phyloP scores from a whole-genome alignment of 2,329 filamentous ascomycete species.

The Trichophyton rubrum region DNA sequence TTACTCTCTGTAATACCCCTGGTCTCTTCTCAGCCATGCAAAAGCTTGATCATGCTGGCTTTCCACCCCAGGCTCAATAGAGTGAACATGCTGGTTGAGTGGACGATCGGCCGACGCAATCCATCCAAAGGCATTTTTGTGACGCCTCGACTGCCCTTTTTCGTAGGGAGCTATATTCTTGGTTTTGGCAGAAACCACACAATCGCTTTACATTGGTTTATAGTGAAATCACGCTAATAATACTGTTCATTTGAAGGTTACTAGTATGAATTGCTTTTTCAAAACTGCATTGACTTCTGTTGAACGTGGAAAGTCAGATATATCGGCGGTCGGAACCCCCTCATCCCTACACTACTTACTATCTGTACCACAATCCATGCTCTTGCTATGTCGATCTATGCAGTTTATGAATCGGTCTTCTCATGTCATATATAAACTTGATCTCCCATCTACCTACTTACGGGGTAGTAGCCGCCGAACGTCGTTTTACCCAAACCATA shows the following conservation, averaged over 20 bases:
- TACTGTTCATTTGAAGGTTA: neutral
- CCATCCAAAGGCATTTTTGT: neutral
- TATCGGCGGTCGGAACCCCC: neutral
- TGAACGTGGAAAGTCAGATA: neutral
- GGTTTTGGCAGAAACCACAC: neutral
- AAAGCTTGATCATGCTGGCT: constrained; percentile 4
- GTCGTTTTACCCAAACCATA: neutral
- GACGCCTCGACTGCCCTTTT: neutral
- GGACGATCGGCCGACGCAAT: neutral
- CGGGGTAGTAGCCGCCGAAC: neutral
- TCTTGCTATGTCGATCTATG: neutral
- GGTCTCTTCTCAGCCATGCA: neutral
- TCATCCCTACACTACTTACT: neutral
- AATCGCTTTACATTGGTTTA: neutral
- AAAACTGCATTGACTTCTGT: neutral
- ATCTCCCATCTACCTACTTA: neutral
- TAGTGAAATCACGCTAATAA: neutral
- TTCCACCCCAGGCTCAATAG: neutral
- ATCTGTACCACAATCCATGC: neutral
- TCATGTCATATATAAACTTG: neutral
- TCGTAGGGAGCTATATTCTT: neutral
- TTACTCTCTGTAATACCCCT: neutral
- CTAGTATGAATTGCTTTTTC: neutral
- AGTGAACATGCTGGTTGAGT: neutral
- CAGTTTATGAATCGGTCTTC: neutral